Evolutionary conservation across 768 basidiomycete genomes (phyloP), one percentile per base, ranked within the genome.

Genomic region (Russula griseocarnosa): DNA sequence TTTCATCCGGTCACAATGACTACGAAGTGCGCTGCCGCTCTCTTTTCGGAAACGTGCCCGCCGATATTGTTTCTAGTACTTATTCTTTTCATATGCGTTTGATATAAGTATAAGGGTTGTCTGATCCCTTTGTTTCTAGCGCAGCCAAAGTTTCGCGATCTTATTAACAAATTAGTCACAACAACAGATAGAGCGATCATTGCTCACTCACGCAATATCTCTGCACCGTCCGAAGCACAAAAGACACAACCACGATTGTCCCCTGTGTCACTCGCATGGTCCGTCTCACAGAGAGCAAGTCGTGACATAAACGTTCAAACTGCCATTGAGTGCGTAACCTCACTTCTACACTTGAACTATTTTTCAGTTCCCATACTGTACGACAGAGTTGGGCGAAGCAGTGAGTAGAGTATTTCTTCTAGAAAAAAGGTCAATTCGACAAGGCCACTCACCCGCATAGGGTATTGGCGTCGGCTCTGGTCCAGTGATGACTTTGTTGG

Each of bases 1-100:
- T n/a, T n/a, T 26, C 47, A 20, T 46, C 62, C 20, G 24, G 11
- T 30, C 46, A 36, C 7, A 28, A 34, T 10, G 8, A 16, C 11
- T 4, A 32, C n/a, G 57, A 63, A 55, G 36, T 7, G 11, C 13
- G 11, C 16, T 49, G 51, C 42, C 18, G 46, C 46, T 13, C 44
- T 18, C 38, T 55, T 5, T 40, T 50, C 13, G n/a, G n/a, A 34
- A 49, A 40, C 16, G 51, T 42, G 16, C 53, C 53, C 0, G 36
- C 11, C n/a, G 60, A 26, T 30, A 38, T 55, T 6, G 53, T 61
- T 20, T 64, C 63, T n/a, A 49, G 63, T 64, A 55, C 20, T 50
- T 55, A 13, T 24, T 18, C 36, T 50, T 50, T 40, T 13, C n/a
- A 11, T 24, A 18, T 58, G 5, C 18, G 34, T 20, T 30, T n/a